Percentiles rank a stretch among this genome's conserved stretches.
These are phyloP conservation scores for Globisporangium parvum DNA, from an alignment of 352 stramenopile genomes.

Conservation along the genomic window DNA sequence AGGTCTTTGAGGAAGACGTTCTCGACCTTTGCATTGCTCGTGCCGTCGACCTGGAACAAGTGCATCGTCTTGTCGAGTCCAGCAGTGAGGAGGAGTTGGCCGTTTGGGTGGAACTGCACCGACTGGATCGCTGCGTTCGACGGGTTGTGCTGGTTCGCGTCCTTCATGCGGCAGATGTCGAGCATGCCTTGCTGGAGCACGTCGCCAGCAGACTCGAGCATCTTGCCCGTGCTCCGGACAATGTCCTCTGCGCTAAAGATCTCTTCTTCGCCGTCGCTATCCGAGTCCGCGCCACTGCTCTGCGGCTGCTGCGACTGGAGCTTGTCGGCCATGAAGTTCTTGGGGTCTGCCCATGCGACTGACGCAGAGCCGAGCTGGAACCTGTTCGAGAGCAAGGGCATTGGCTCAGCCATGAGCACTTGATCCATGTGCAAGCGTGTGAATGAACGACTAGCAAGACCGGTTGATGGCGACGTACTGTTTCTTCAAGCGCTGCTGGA, in stretches of 20 bases:
- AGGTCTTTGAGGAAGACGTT: constrained; percentile 89
- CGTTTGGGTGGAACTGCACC: constrained; percentile 87
- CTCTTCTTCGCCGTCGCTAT: constrained; percentile 60
- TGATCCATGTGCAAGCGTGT: not conserved
- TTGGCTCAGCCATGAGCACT: not conserved
- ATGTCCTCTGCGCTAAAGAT: constrained; percentile 30
- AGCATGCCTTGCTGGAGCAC: constrained; percentile 55
- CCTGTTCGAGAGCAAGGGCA: constrained; percentile 13
- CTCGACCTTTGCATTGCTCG: constrained; percentile 84
- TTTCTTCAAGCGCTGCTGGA: constrained; percentile 77
- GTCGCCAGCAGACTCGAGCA: constrained; percentile 48
- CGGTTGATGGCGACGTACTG: constrained; percentile 34
- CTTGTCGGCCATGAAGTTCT: constrained; percentile 51
- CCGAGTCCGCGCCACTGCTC: constrained; percentile 18
- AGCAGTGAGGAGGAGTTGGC: constrained; percentile 84
- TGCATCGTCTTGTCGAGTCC: constrained; percentile 92
- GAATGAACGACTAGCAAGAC: not conserved
- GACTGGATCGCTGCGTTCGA: constrained; percentile 83
- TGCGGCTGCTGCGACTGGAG: constrained; percentile 12
- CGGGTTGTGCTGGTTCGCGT: constrained; percentile 88
- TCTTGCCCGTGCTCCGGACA: constrained; percentile 46
- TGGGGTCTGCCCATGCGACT: constrained; percentile 65
- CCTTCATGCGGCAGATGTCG: constrained; percentile 78
- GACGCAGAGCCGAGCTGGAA: constrained; percentile 51
- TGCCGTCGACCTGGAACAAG: constrained; percentile 91